Evolutionary conservation across 2,329 filamentous ascomycete species (phyloP).

Genomic region (Ophiostoma australiae): DNA sequence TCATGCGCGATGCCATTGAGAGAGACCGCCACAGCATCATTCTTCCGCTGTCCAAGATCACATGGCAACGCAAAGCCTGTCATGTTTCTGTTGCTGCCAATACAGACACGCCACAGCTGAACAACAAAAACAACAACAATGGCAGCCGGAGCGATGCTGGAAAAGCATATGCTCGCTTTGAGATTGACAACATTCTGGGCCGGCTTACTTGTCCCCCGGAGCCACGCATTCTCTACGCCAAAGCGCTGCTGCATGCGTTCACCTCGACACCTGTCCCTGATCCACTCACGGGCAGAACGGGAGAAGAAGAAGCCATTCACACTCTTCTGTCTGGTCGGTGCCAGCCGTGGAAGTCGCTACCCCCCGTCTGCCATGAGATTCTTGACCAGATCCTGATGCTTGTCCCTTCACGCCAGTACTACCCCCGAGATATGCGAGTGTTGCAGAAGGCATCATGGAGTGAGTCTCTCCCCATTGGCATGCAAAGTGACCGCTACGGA

Average conservation of each 20-base stretch:
- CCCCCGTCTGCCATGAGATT: neutral
- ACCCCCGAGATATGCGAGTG: slow-evolving; percentile 35
- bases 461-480: slow-evolving; percentile 30
- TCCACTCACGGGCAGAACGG: slow-evolving; percentile 53
- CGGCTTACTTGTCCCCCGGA: slow-evolving; percentile 55
- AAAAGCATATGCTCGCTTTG: slow-evolving; percentile 45
- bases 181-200: slow-evolving; percentile 50
- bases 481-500: slow-evolving; percentile 39
- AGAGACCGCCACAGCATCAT: slow-evolving; percentile 46
- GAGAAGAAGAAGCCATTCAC: slow-evolving; percentile 54
- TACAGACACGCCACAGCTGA: slow-evolving; percentile 17
- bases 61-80: slow-evolving; percentile 32
- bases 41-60: slow-evolving; percentile 44
- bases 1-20: slow-evolving; percentile 44
- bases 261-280: slow-evolving; percentile 57
- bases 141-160: neutral
- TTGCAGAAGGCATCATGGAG: slow-evolving; percentile 39
- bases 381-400: slow-evolving; percentile 32
- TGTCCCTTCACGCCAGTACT: slow-evolving; percentile 34
- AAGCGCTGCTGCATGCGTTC: slow-evolving; percentile 55
- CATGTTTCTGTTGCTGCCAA: slow-evolving; percentile 41
- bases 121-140: slow-evolving; percentile 29
- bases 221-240: slow-evolving; percentile 49
- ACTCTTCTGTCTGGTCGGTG: slow-evolving; percentile 47
- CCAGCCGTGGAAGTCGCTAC: slow-evolving; percentile 45